Evolutionary conservation across 2,329 filamentous ascomycete species (phyloP).

Genomic region (Pseudogymnoascus sp.): DNA sequence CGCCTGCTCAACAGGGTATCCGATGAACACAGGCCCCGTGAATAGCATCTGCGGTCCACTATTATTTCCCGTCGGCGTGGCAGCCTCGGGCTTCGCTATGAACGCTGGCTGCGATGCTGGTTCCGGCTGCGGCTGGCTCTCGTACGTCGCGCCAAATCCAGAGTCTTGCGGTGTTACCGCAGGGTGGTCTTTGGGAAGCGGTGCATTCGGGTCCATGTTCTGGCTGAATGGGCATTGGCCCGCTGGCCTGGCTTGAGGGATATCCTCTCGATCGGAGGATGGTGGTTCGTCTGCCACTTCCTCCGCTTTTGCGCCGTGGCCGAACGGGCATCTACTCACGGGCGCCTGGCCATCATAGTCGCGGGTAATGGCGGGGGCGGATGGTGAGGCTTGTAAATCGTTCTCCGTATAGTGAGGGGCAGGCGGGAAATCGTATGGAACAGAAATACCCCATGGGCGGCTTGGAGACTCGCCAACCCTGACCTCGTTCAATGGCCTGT

Average conservation of each 20-base stretch:
- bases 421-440: slow-evolving; percentile 51
- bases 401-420: slow-evolving; percentile 24
- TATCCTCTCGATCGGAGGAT: background rate
- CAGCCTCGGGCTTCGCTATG: slow-evolving; percentile 7
- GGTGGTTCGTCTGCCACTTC: slow-evolving; percentile 10
- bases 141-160: background rate
- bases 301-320: slow-evolving; percentile 18
- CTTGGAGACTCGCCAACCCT: slow-evolving; percentile 91
- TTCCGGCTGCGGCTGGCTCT: background rate
- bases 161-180: slow-evolving; percentile 9
- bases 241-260: slow-evolving; percentile 12
- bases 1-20: slow-evolving; percentile 79
- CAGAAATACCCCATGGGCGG: slow-evolving; percentile 83
- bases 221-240: slow-evolving; percentile 34
- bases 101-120: background rate
- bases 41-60: slow-evolving; percentile 66
- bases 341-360: slow-evolving; percentile 19
- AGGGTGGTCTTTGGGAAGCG: background rate
- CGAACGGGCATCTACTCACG: slow-evolving; percentile 50
- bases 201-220: slow-evolving; percentile 11
- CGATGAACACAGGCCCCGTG: slow-evolving; percentile 89
- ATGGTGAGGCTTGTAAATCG: slow-evolving; percentile 44
- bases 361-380: slow-evolving; percentile 38
- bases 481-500: slow-evolving; percentile 77
- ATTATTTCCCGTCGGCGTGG: slow-evolving; percentile 14